Evolutionary conservation across 208 protist genomes (phyloP).

Genomic region (Leishmania amazonensis): DNA sequence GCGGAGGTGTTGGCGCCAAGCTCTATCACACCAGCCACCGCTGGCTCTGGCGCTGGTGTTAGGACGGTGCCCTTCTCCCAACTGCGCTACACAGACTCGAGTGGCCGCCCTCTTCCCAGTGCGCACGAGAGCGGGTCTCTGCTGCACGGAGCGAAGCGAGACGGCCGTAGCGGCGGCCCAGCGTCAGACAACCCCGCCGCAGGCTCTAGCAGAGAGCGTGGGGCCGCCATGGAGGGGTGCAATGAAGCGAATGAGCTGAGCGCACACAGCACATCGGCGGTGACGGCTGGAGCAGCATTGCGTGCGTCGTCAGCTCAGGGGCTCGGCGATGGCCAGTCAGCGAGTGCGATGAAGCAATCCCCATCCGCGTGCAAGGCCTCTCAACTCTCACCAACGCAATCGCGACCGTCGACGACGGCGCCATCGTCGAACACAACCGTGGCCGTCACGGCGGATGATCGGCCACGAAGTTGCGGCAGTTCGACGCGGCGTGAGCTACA

Average conservation of each 20-base stretch:
- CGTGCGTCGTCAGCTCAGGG: not conserved
- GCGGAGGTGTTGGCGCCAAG: not conserved
- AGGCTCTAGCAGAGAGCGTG: not conserved
- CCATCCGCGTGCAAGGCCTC: not conserved
- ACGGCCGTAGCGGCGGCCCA: not conserved
- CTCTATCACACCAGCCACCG: no score
- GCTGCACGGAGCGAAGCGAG: not conserved
- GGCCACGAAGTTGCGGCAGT: not conserved
- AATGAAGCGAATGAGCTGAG: not conserved
- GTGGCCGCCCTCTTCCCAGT: not conserved
- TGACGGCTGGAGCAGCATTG: not conserved
- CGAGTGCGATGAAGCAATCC: not conserved
- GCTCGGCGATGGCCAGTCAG: not conserved
- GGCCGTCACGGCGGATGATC: not conserved
- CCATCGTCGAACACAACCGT: not conserved
- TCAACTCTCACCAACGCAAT: not conserved
- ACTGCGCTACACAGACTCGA: slow-evolving; percentile 4
- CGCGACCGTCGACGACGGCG: not conserved
- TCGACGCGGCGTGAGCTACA: no score
- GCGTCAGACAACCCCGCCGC: not conserved
- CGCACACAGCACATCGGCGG: not conserved
- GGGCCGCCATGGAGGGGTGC: not conserved
- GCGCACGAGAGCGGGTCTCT: not conserved
- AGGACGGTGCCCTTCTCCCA: not conserved
- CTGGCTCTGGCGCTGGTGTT: not conserved